These are phyloP conservation scores for Penicillium polonicum DNA, from an alignment of 2,329 filamentous ascomycete genomes.

Conservation along the genomic window DNA sequence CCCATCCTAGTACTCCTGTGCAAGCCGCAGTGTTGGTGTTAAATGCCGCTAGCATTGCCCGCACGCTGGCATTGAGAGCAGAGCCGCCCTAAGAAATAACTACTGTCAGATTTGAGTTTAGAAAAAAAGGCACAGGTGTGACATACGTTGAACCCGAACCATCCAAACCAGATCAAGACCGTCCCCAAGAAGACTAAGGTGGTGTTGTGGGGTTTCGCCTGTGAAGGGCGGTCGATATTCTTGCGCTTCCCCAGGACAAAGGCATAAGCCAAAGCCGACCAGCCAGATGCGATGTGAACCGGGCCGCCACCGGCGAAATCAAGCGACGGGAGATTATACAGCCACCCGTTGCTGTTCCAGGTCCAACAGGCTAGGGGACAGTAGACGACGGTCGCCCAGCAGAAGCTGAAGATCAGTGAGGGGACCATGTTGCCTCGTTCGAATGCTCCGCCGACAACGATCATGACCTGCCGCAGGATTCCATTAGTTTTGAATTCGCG, in stretches of 20 bases:
- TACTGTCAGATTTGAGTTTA: background rate
- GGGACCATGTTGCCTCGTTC: slow-evolving; percentile 63
- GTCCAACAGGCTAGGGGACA: slow-evolving; percentile 75
- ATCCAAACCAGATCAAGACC: slow-evolving; percentile 48
- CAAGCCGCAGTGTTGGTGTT: slow-evolving; percentile 59
- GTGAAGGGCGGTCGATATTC: slow-evolving; percentile 53
- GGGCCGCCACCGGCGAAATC: slow-evolving; percentile 75
- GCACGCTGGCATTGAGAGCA: slow-evolving; percentile 53
- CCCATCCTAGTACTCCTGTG: slow-evolving; percentile 56
- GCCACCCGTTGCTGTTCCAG: slow-evolving; percentile 73
- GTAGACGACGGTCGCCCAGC: slow-evolving; percentile 71
- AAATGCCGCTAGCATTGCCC: slow-evolving; percentile 56
- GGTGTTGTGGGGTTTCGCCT: slow-evolving; percentile 65
- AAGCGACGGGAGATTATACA: slow-evolving; percentile 65
- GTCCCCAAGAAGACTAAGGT: slow-evolving; percentile 73
- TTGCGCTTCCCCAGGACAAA: slow-evolving; percentile 70
- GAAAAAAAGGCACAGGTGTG: background rate
- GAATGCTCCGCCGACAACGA: slow-evolving; percentile 64
- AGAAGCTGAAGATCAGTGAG: slow-evolving; percentile 68
- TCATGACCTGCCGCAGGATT: slow-evolving; percentile 55
- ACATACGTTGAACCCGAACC: slow-evolving; percentile 57
- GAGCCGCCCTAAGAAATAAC: slow-evolving; percentile 46
- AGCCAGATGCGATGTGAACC: slow-evolving; percentile 72
- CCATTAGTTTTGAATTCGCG: background rate
- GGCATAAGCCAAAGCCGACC: slow-evolving; percentile 69